phyloP scores from a whole-genome alignment of 768 basidiomycete species.

The Tricholoma bakamatsutake region DNA sequence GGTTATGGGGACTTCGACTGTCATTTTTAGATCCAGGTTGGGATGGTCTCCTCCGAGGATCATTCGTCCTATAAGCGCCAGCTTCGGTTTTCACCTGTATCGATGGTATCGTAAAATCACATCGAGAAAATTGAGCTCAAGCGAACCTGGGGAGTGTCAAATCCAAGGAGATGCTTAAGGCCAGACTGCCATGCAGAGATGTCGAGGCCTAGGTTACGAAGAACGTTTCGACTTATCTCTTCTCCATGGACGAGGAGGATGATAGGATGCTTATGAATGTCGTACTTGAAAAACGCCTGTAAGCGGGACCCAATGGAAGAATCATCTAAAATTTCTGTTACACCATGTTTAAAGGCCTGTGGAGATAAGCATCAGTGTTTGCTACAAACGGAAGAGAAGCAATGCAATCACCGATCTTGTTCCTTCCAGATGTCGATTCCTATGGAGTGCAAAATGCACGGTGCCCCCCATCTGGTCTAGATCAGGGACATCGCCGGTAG shows the following conservation, averaged over 20 bases:
- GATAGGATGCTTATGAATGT: conserved; percentile 22
- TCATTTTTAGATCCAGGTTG: neutral
- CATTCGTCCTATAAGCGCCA: neutral
- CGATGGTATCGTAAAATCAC: neutral
- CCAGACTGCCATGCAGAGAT: conserved; percentile 4
- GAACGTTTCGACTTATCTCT: conserved; percentile 30
- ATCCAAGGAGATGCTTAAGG: conserved; percentile 17
- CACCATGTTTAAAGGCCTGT: conserved; percentile 27
- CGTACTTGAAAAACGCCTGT: conserved; percentile 13
- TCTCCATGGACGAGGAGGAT: conserved; percentile 44
- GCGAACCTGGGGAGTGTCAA: neutral
- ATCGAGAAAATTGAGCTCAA: neutral
- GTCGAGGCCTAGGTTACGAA: conserved; percentile 37
- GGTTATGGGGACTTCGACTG: neutral
- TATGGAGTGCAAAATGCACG: conserved; percentile 17
- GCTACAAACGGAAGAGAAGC: neutral
- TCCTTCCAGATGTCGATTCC: conserved; percentile 13
- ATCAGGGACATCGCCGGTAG: conserved; percentile 27
- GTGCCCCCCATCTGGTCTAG: conserved; percentile 14
- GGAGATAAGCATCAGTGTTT: neutral
- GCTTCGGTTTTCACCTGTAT: conserved; percentile 6
- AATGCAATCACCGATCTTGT: neutral
- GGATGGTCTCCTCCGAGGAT: neutral
- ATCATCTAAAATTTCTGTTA: conserved; percentile 14
- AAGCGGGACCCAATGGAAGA: conserved; percentile 14